Evolutionary conservation across 768 basidiomycete species (phyloP), one percentile per base, ranked within the genome.

Genomic region (Russula sp.): DNA sequence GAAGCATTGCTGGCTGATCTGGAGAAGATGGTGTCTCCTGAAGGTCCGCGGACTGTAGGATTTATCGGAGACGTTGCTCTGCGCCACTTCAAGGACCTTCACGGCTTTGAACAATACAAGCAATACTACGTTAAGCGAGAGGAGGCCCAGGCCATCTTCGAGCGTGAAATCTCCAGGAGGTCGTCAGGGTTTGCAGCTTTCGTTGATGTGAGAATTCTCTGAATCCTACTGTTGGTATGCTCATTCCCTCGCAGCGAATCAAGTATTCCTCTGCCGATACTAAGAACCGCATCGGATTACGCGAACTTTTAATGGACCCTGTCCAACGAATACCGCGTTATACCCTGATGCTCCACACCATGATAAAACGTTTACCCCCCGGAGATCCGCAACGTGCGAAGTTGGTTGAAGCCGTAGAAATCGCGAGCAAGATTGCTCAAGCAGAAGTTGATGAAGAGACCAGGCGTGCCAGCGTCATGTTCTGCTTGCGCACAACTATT

Each of bases 281-380:
- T 34, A 81, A 82, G 70, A 94, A 91, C 72, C 90, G 93, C 46
- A 83, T 96, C 61, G 94, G 92, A 50, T 79, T 98, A 60, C 83
- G 94, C 30, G 94, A 96, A 73, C 83, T 97, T 55, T 81, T 98
- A 24, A 96, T 96, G 87, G 95, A 98, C 69, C 95, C 95, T 18
- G 92, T 97, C 6, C 95, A 98, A 72, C 86, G 95, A 38, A 93
- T 98, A 71, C 94, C 95, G 5, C 82, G 96, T 68, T 98, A 98
- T 75, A 95, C 93, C 1, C 79, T 98, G 28, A 81, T 98, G 68
- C 92, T 96, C 75, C 88, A 92, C 64, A 90, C 83, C 6, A 98
- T 98, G 88, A 78, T 95, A 71, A 93, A 94, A 75, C 83, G 90
- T 71, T 91, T 98, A 89, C 81, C 84, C 16, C 83, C 83, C 0